These are phyloP conservation scores for Boletales sp. DNA, from an alignment of 768 basidiomycete species.

Conservation along the genomic window DNA sequence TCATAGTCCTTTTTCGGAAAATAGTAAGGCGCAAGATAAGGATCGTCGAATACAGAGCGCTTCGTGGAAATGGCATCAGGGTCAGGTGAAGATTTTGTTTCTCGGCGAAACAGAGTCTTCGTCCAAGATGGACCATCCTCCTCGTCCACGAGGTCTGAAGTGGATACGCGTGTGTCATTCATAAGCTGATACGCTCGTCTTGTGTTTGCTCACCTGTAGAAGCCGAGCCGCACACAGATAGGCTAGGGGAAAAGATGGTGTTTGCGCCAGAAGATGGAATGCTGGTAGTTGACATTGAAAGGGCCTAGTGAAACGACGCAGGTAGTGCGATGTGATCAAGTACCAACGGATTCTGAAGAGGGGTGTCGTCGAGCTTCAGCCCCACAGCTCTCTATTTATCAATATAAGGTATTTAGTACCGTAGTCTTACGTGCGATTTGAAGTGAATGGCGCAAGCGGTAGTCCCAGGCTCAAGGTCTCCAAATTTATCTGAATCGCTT, in stretches of 20 bases:
- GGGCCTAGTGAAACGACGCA: neutral
- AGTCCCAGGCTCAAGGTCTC: too few relatives aligned
- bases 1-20: conserved; percentile 53
- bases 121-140: conserved; percentile 5
- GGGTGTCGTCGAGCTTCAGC: too few relatives aligned
- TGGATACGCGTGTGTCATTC: neutral
- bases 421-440: too few relatives aligned
- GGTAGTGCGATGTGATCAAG: too few relatives aligned
- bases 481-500: too few relatives aligned
- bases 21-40: conserved; percentile 37
- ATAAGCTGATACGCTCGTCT: neutral
- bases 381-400: too few relatives aligned
- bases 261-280: neutral
- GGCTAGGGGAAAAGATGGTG: neutral
- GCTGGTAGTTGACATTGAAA: neutral
- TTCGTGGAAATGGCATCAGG: conserved; percentile 45
- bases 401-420: too few relatives aligned
- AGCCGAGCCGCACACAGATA: neutral
- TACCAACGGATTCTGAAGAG: too few relatives aligned
- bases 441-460: too few relatives aligned
- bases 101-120: conserved; percentile 3
- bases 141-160: conserved; percentile 7
- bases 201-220: neutral
- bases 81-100: conserved; percentile 4
- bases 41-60: conserved; percentile 52